phyloP scores from a whole-genome alignment of 352 stramenopile genomes.

The Pythium apleroticum region DNA sequence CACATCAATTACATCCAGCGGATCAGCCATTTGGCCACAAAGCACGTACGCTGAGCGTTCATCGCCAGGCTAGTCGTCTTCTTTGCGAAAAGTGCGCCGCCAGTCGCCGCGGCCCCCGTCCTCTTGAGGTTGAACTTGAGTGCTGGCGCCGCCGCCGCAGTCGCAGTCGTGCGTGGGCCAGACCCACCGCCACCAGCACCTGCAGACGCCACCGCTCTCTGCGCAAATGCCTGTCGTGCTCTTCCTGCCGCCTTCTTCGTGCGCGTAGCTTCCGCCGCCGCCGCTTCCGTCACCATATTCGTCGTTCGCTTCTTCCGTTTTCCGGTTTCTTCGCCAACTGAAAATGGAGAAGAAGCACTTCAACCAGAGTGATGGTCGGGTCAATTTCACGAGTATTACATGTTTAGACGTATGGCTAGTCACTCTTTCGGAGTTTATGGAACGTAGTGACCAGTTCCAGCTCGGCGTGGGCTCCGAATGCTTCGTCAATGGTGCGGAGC shows the following conservation, averaged over 20 bases:
- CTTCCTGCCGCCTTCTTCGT: background rate
- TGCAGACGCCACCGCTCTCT: background rate
- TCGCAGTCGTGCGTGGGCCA: background rate
- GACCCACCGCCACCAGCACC: background rate
- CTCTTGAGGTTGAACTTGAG: slow-evolving; percentile 16
- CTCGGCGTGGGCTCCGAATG: slow-evolving; percentile 40
- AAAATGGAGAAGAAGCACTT: slow-evolving; percentile 9
- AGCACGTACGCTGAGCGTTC: background rate
- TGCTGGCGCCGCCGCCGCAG: background rate
- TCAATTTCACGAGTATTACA: background rate
- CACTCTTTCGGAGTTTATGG: slow-evolving; percentile 37
- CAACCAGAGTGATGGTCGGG: slow-evolving; percentile 23
- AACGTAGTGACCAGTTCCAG: slow-evolving; percentile 47
- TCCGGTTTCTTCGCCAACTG: background rate
- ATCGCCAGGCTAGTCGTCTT: background rate
- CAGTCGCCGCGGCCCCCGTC: background rate
- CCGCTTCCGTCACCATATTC: slow-evolving; percentile 6
- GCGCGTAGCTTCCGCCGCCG: slow-evolving; percentile 6
- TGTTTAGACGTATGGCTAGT: background rate
- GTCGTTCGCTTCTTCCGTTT: background rate
- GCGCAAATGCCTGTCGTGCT: background rate
- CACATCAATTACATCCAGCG: background rate
- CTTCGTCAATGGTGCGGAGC: slow-evolving; percentile 37
- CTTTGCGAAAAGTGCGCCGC: slow-evolving; percentile 13
- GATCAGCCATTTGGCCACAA: background rate